Conservation (phyloP, 768 basidiomycete species). For the Pulveroboletus ravenelii region DNA sequence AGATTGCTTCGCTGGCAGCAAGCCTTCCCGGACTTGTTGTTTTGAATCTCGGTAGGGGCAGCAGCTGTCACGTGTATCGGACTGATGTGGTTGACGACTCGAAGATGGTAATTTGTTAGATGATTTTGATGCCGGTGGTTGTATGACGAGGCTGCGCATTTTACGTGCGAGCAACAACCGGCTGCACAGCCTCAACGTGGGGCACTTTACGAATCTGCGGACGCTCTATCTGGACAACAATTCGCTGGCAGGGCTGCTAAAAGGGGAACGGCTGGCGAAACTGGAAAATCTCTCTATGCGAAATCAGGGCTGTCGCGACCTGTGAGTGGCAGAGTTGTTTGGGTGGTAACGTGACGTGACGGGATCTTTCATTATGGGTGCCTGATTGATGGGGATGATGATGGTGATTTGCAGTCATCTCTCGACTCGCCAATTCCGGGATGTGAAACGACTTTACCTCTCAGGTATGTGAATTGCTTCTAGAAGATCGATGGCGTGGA, state of each 20-base stretch:
- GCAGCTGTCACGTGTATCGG: slow-evolving; percentile 7
- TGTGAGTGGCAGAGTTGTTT: slow-evolving; percentile 52
- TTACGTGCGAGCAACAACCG: slow-evolving; percentile 83
- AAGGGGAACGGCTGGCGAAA: slow-evolving; percentile 55
- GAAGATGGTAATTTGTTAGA: slow-evolving; percentile 71
- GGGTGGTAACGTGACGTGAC: slow-evolving; percentile 28
- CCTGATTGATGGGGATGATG: slow-evolving; percentile 34
- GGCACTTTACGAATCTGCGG: slow-evolving; percentile 63
- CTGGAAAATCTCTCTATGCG: slow-evolving; percentile 90
- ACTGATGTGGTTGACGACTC: slow-evolving; percentile 13
- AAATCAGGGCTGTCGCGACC: slow-evolving; percentile 72
- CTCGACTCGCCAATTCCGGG: slow-evolving; percentile 67
- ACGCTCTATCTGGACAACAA: slow-evolving; percentile 95
- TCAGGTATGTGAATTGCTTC: slow-evolving; percentile 59
- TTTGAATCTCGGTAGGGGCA: slow-evolving; percentile 75
- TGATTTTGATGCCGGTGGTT: slow-evolving; percentile 47
- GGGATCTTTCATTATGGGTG: slow-evolving; percentile 36
- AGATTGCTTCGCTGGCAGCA: slow-evolving; percentile 55
- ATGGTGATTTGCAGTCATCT: slow-evolving; percentile 38
- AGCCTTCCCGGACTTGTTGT: slow-evolving; percentile 56
- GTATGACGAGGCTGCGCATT: slow-evolving; percentile 71
- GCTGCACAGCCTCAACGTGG: slow-evolving; percentile 59
- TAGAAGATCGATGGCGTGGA: slow-evolving; percentile 12
- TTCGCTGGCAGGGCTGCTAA: slow-evolving; percentile 44
- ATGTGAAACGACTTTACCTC: slow-evolving; percentile 91